Evolutionary conservation across 257 asterid genomes (phyloP).

Genomic region (Nicotiana tabacum): DNA sequence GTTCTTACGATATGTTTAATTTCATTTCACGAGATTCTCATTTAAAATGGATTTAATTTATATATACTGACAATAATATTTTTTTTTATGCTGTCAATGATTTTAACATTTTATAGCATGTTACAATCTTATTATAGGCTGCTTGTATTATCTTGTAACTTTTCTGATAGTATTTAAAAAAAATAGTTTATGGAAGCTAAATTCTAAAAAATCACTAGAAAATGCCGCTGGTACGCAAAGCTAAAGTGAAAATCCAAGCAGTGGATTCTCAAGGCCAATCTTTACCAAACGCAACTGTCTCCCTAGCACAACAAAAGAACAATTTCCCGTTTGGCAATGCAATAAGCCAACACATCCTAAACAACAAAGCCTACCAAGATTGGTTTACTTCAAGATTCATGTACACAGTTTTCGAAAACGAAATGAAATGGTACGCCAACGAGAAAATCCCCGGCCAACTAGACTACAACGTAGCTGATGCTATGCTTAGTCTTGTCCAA

Average conservation of each 20-base stretch:
- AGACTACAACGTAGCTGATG: constrained; percentile 42
- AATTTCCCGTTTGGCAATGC: constrained; percentile 49
- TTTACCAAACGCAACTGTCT: constrained; percentile 43
- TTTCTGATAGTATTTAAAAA: no score
- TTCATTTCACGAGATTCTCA: no score
- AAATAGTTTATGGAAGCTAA: no score
- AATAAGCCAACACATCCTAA: constrained; percentile 41
- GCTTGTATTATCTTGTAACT: no score
- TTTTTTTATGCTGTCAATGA: no score
- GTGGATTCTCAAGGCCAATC: constrained; percentile 45
- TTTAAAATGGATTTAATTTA: no score
- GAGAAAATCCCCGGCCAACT: constrained; percentile 24
- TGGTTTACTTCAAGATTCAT: constrained; percentile 62
- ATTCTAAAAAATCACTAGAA: no score
- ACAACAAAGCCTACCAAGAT: constrained; percentile 35
- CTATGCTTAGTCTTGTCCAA: constrained; percentile 25
- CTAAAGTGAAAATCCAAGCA: constrained; percentile 43
- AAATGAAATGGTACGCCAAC: constrained; percentile 58
- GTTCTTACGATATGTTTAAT: no score
- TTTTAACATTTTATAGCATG: no score
- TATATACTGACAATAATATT: no score
- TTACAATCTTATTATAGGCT: no score
- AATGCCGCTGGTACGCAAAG: constrained; percentile 43
- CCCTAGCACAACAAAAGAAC: constrained; percentile 13
- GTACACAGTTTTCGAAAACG: constrained; percentile 60